Evolutionary conservation across 805 yeast genomes (phyloP), one percentile per base, ranked within the genome.

Genomic region (Tetrapisispora taiwanensis): DNA sequence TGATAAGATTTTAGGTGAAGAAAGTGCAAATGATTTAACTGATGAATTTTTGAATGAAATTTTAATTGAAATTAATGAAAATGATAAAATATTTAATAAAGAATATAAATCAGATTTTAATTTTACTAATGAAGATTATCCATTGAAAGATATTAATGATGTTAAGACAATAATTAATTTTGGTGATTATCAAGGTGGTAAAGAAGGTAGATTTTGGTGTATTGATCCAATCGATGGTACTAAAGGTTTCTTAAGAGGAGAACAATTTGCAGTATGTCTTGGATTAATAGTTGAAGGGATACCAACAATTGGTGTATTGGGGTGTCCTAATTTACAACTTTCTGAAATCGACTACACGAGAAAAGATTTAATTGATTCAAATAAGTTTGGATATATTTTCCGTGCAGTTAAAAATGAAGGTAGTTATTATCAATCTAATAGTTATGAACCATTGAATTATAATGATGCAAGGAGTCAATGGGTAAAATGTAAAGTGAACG

Each of bases 171-270:
- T 82, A 22, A 84, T 92, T 46, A 95, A 88, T 59, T 66, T 72
- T 47, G 98, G 98, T 39, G 73, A 76, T 56, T 84, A 84, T 33
- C 62, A 72, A 48, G 97, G 97, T 44, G 95, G 97, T 4, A 52
- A 66, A 28, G 69, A 63, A 31, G 95, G 95, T 20, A 72, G 98
- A 48, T 79, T 86, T 60, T 92, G 99, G 99, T 95, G 97, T 0
- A 68, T 92, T 56, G 99, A 92, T 59, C 99, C 99, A 33, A 89
- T 92, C 49, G 99, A 92, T 59, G 99, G 99, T 7, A 92, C 99
- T 18, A 92, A 81, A 62, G 99, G 99, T 0, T 92, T 92, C 60
- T 68, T 92, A 44, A 74, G 99, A 58, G 95, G 95, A 39, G 97
- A 89, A 51, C 99, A 92, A 60, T 92, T 87, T 63, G 97, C 98